phyloP scores from a whole-genome alignment of 768 basidiomycete genomes.

The Kwoniella dendrophila region DNA sequence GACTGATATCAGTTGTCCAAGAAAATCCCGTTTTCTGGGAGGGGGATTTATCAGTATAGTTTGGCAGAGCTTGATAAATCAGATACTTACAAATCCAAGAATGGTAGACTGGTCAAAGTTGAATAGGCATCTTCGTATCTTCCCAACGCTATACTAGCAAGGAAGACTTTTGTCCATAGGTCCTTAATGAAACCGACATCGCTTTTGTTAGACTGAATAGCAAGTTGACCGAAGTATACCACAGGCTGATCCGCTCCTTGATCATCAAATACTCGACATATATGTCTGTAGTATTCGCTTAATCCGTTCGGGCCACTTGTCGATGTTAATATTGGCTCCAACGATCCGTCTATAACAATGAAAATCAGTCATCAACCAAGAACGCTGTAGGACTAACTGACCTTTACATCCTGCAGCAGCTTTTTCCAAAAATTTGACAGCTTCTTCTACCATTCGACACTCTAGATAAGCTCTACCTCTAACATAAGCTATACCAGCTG shows the following conservation, averaged over 20 bases:
- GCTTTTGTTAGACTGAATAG: slow-evolving; percentile 68
- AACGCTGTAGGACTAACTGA: slow-evolving; percentile 14
- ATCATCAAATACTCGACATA: slow-evolving; percentile 72
- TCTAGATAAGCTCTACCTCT: slow-evolving; percentile 69
- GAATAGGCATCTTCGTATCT: slow-evolving; percentile 87
- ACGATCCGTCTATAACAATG: slow-evolving; percentile 30
- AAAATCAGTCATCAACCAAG: slow-evolving; percentile 58
- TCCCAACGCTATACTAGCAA: slow-evolving; percentile 71
- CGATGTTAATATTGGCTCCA: slow-evolving; percentile 13
- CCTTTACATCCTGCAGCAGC: slow-evolving; percentile 61
- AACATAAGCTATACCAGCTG: slow-evolving; percentile 75
- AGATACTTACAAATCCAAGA: slow-evolving; percentile 71
- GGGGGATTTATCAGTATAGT: not conserved
- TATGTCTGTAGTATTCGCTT: slow-evolving; percentile 76
- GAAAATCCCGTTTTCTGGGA: slow-evolving; percentile 75
- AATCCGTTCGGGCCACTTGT: slow-evolving; percentile 48
- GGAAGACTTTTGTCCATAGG: slow-evolving; percentile 79
- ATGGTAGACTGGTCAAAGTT: slow-evolving; percentile 71
- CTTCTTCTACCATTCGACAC: slow-evolving; percentile 71
- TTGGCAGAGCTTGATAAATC: not conserved
- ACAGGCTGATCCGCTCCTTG: slow-evolving; percentile 65
- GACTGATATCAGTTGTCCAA: slow-evolving; percentile 77
- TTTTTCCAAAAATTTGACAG: slow-evolving; percentile 70
- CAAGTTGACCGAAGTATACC: slow-evolving; percentile 74
- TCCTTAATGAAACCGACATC: slow-evolving; percentile 63